Evolutionary conservation across 805 yeast genomes (phyloP).

Genomic region (Yarrowia bubula): DNA sequence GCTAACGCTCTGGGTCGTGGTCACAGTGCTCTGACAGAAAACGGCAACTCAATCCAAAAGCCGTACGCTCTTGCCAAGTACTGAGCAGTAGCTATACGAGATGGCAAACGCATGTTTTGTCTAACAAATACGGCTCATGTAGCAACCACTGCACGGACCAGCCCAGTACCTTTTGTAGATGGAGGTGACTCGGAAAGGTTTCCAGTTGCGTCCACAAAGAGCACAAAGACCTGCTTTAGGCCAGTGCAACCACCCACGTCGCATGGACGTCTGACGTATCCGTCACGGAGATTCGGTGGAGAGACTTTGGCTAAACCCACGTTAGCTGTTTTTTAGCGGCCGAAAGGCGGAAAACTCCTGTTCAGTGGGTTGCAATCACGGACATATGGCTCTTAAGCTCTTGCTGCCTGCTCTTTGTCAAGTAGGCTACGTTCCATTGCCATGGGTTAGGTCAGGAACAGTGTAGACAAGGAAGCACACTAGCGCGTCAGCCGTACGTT

Average conservation of each 20-base stretch:
- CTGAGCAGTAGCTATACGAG: too few species aligned
- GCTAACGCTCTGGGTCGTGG: too few species aligned
- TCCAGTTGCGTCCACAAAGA: neutral
- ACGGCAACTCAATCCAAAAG: too few species aligned
- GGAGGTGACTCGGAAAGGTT: neutral
- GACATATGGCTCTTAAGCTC: neutral
- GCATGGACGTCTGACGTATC: conserved; percentile 15
- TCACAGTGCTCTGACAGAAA: too few species aligned
- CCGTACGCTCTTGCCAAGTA: too few species aligned
- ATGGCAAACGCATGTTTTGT: too few species aligned
- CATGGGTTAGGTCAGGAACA: neutral
- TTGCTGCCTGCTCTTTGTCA: neutral
- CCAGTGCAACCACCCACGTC: neutral
- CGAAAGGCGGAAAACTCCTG: too few species aligned
- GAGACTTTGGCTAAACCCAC: neutral
- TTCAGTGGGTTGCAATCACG: neutral
- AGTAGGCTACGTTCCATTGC: neutral
- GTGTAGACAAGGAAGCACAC: neutral
- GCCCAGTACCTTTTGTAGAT: neutral
- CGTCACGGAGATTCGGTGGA: neutral
- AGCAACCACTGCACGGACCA: neutral
- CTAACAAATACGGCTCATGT: too few species aligned
- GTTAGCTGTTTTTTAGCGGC: neutral
- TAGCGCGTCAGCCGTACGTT: neutral
- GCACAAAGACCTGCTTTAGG: neutral